These are phyloP conservation scores for Amesomyces nigricolor DNA, from an alignment of 2,329 filamentous ascomycete genomes.

Conservation along the genomic window DNA sequence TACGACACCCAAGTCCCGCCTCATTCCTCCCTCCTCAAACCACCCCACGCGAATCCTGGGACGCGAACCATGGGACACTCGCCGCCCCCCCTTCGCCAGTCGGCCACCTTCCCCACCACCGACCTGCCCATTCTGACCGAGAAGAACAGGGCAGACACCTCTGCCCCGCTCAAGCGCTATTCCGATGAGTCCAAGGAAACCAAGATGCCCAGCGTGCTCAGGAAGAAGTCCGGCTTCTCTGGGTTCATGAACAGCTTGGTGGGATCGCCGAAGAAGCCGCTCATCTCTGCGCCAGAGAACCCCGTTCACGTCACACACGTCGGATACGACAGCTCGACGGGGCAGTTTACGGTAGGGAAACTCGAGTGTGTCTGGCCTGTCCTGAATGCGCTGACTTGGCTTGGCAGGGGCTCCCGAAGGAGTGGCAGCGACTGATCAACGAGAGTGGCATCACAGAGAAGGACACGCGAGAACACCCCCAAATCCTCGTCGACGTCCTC, in stretches of 20 bases:
- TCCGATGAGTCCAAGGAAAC: conserved; percentile 70
- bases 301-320: conserved; percentile 98
- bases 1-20: conserved; percentile 25
- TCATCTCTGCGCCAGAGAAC: conserved; percentile 97
- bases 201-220: conserved; percentile 52
- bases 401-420: conserved; percentile 79
- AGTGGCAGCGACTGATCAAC: conserved; percentile 94
- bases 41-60: conserved; percentile 49
- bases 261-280: conserved; percentile 79
- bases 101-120: conserved; percentile 56
- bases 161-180: conserved; percentile 60
- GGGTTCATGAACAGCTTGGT: conserved; percentile 80
- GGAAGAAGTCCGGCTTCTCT: conserved; percentile 85
- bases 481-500: conserved; percentile 92
- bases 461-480: conserved; percentile 90
- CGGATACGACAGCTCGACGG: conserved; percentile 91
- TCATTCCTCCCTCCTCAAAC: conserved; percentile 29
- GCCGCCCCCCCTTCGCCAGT: conserved; percentile 55
- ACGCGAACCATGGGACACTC: conserved; percentile 46
- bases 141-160: conserved; percentile 42
- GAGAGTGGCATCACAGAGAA: conserved; percentile 95
- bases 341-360: conserved; percentile 79
- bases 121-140: conserved; percentile 46
- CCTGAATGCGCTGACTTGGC: conserved; percentile 16
- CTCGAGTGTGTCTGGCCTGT: conserved; percentile 8